Percentiles rank a stretch among this genome's conserved stretches.
These are phyloP conservation scores for Dichotomopilus funicola DNA, from an alignment of 2,329 filamentous ascomycete genomes.

Conservation along the genomic window DNA sequence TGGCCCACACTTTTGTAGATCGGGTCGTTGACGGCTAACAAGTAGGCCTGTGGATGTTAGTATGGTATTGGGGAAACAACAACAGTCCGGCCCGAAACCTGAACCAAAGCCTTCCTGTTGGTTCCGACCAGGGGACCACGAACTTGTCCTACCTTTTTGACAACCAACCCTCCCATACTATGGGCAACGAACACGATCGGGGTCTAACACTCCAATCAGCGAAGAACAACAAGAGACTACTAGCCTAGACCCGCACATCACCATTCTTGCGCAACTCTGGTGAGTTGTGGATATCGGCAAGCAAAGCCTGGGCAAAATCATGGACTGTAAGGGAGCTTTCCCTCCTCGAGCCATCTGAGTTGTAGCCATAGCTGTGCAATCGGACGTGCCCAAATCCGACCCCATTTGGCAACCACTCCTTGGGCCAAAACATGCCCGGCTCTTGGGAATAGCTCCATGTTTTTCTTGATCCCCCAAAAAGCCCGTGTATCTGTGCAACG, in stretches of 20 bases:
- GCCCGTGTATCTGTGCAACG: conserved; percentile 30
- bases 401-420: conserved; percentile 29
- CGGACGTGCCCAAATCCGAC: conserved; percentile 23
- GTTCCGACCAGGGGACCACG: not conserved
- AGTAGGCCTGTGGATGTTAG: not conserved
- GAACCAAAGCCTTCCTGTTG: not conserved
- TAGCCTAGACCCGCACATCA: not conserved
- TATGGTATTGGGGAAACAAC: not conserved
- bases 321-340: conserved; percentile 12
- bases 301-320: conserved; percentile 17
- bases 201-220: conserved; percentile 4
- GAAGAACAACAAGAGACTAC: not conserved
- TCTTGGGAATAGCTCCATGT: conserved; percentile 34
- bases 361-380: conserved; percentile 27
- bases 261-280: conserved; percentile 8
- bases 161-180: conserved; percentile 20
- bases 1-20: conserved; percentile 10
- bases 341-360: conserved; percentile 14
- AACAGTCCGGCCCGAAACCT: not conserved
- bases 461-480: conserved; percentile 33
- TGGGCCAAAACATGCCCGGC: conserved; percentile 33
- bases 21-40: conserved; percentile 1
- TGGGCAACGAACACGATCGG: conserved; percentile 17
- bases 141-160: conserved; percentile 12
- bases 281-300: conserved; percentile 17